Conservation (phyloP, 2,329 filamentous ascomycete genomes). For the Clonostachys byssicola region DNA sequence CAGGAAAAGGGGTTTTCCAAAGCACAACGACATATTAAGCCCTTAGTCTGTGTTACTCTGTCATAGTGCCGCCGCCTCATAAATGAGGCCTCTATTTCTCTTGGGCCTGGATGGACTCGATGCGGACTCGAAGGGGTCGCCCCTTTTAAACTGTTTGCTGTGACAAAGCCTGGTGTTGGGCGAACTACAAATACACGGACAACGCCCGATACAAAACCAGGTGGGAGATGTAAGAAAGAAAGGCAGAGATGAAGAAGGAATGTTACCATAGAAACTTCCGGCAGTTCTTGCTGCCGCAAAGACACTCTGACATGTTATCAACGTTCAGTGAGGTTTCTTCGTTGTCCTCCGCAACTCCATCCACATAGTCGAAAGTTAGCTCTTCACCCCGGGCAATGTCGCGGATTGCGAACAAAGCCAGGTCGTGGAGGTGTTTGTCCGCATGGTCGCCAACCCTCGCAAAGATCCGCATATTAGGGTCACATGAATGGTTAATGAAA, state of each 20-base stretch:
- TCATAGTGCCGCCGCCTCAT: too few species aligned
- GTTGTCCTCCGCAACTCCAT: conserved; percentile 52
- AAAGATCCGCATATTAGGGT: conserved; percentile 76
- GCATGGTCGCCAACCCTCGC: conserved; percentile 74
- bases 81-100: too few species aligned
- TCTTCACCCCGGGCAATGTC: conserved; percentile 65
- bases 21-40: too few species aligned
- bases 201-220: too few species aligned
- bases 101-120: too few species aligned
- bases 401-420: conserved; percentile 69
- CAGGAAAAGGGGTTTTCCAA: too few species aligned
- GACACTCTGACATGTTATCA: conserved; percentile 51
- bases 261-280: conserved; percentile 63
- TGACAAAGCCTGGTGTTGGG: too few species aligned
- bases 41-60: too few species aligned
- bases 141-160: background rate
- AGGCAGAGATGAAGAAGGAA: background rate
- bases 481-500: conserved; percentile 81
- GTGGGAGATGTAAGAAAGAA: background rate
- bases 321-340: conserved; percentile 31
- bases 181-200: too few species aligned
- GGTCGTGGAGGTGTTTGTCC: conserved; percentile 69
- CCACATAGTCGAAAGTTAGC: conserved; percentile 77
- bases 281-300: conserved; percentile 64
- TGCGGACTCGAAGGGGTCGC: background rate